Percentiles rank a stretch among this genome's conserved stretches.
phyloP scores from a whole-genome alignment of 2,329 filamentous ascomycete genomes.

The Penicillium sp. region DNA sequence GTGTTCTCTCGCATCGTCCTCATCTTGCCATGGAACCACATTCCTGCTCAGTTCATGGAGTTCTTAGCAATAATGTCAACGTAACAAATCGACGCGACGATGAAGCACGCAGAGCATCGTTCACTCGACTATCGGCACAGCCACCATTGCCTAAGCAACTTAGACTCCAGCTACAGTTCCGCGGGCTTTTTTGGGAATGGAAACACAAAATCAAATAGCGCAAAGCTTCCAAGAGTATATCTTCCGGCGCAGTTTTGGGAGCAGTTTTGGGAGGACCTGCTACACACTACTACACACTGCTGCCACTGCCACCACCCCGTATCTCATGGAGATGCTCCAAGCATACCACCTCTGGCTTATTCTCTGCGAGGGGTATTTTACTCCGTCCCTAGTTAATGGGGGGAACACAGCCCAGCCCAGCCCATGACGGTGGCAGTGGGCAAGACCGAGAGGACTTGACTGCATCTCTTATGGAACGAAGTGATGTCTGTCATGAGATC shows the following conservation, averaged over 20 bases:
- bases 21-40: background rate
- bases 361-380: no score
- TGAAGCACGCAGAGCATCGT: slow-evolving; percentile 4
- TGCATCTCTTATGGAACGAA: background rate
- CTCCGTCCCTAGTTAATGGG: no score
- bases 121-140: slow-evolving; percentile 1
- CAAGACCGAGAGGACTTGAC: background rate
- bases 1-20: background rate
- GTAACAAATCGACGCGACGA: background rate
- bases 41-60: background rate
- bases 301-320: no score
- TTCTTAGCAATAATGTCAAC: background rate
- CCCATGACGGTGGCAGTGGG: background rate
- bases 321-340: no score
- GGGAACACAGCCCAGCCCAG: background rate
- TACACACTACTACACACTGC: no score
- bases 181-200: background rate
- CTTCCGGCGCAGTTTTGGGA: no score
- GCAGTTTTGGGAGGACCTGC: no score
- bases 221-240: no score
- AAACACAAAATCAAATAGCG: no score
- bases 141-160: slow-evolving; percentile 2
- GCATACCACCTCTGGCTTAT: no score
- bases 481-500: background rate
- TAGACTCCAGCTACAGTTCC: background rate